Percentiles rank a stretch among this genome's conserved stretches.
Conservation (phyloP, 441 rosid genomes). For the Manihot esculenta region DNA sequence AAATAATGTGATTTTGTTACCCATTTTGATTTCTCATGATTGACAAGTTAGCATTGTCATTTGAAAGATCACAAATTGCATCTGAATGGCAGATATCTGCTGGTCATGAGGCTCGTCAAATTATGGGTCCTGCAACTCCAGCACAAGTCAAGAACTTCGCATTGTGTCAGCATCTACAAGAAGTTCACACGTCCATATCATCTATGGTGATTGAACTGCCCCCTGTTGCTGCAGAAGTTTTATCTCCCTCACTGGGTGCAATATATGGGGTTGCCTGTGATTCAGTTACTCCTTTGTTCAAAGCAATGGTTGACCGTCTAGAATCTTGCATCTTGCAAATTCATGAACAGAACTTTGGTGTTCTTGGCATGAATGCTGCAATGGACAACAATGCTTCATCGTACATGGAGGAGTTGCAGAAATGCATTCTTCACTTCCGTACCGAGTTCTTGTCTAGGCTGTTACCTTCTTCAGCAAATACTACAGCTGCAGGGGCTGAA, state of each 20-base stretch:
- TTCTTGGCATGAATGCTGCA: conserved; percentile 67
- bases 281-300: conserved; percentile 81
- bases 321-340: conserved; percentile 90
- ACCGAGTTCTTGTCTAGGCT: conserved; percentile 77
- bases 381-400: conserved; percentile 88
- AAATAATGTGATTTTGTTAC: too few species aligned
- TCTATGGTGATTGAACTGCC: conserved; percentile 70
- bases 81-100: conserved; percentile 76
- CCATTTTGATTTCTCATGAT: too few species aligned
- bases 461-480: conserved; percentile 63
- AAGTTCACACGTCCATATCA: conserved; percentile 72
- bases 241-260: conserved; percentile 72
- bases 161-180: conserved; percentile 90
- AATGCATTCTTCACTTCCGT: conserved; percentile 79
- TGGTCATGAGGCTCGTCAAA: conserved; percentile 93
- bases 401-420: conserved; percentile 97
- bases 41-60: too few species aligned
- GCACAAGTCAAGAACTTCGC: conserved; percentile 88
- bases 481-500: conserved; percentile 57
- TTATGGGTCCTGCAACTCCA: conserved; percentile 77
- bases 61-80: not conserved
- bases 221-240: conserved; percentile 66
- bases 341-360: conserved; percentile 87
- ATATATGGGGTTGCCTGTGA: conserved; percentile 87
- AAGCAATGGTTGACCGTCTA: conserved; percentile 87